phyloP scores from a whole-genome alignment of 371 early-diverging fungal genomes.

The Haplosporangium sp. region DNA sequence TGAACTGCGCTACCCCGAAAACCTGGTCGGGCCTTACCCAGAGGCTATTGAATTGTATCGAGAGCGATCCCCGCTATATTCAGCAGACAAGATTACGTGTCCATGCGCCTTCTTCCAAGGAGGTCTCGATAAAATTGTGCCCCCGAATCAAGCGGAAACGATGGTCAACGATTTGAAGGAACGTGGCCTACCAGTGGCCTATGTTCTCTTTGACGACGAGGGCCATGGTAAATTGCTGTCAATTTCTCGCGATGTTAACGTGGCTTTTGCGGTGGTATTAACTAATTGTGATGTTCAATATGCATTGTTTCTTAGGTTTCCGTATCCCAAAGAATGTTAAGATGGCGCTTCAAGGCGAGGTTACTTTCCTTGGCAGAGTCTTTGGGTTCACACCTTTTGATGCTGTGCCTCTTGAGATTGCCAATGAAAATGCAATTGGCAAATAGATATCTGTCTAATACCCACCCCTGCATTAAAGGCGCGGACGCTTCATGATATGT shows the following conservation, averaged over 20 bases:
- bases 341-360: constrained; percentile 36
- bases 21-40: constrained; percentile 75
- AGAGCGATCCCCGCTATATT: constrained; percentile 69
- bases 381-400: constrained; percentile 49
- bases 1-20: constrained; percentile 72
- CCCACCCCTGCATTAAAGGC: too few relatives aligned
- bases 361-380: constrained; percentile 38
- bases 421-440: constrained; percentile 40
- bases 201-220: constrained; percentile 77
- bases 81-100: constrained; percentile 68
- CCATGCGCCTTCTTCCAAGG: constrained; percentile 85
- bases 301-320: constrained; percentile 24
- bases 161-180: constrained; percentile 76
- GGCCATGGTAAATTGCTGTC: constrained; percentile 63
- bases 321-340: constrained; percentile 45
- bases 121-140: constrained; percentile 80
- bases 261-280: too few relatives aligned
- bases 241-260: neutral
- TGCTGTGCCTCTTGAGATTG: constrained; percentile 35
- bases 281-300: neutral
- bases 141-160: constrained; percentile 77
- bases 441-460: too few relatives aligned
- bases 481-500: too few relatives aligned
- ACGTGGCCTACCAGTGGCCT: constrained; percentile 73
- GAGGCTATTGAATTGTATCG: constrained; percentile 63